Base-by-base conservation (phyloP, 176 grass and related monocot species). In the Oryza rufipogon region DNA sequence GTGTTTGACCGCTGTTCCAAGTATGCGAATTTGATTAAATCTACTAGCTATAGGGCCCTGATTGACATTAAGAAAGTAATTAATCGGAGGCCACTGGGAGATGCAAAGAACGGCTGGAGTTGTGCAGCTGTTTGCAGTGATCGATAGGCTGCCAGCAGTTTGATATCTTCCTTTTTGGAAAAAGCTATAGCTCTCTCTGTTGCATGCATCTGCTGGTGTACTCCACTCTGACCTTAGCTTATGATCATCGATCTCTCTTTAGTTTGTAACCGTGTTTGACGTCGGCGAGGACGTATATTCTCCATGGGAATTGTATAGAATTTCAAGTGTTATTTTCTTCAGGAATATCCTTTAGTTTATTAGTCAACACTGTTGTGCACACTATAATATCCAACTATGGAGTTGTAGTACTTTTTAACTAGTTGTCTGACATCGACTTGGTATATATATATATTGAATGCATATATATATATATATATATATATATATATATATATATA, bases 101-200 rank as follows among this genome's bases (percentile, higher is more conserved):
- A 33, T 26, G 36, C 71, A 81, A 82, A 82, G 85, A 81, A 87
- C 38, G 86, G 72, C 79, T 48, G 51, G 38, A 64, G 64, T 82
- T 70, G 79, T 47, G 20, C 79, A 14, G 46, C 12, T 71, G 58
- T n/a, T 63, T 23, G 20, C 58, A 32, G 30, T 32, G 30, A 9
- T 7, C 11, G 20, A 63, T 63, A n/a, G 58, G n/a, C 17, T 23
- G 58, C 58, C 48, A 3, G 34, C 38, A 4, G 64, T 47, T 34
- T 38, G 26, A 15, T 42, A 25, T 76, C 30, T 32, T 63, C 25
- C 2, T 48, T 70, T 38, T 17, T 17, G 46, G 61, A 82, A 36
- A 66, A 68, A 13, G 30, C 0, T 26, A 6, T 6, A 38, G 30
- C 13, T 26, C 39, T 72, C 11, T 22, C 4, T 67, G 32, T 67